These are phyloP conservation scores for Candolleomyces aberdarensis DNA, from an alignment of 768 basidiomycete species.

Conservation along the genomic window DNA sequence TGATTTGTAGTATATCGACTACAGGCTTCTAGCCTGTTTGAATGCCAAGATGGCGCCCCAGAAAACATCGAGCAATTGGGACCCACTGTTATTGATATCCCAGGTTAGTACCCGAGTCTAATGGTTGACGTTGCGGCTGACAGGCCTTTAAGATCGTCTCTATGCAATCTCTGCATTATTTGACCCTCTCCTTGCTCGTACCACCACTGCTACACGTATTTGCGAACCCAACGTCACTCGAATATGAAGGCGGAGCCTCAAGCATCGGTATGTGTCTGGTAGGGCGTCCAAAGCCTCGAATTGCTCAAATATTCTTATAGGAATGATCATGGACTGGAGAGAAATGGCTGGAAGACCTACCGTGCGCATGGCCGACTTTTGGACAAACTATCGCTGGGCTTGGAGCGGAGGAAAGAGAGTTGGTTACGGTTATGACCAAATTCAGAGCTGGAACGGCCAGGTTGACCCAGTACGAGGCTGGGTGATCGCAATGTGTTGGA, in stretches of 20 bases:
- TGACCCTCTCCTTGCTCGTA: conserved; percentile 78
- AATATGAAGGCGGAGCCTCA: conserved; percentile 76
- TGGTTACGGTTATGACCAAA: conserved; percentile 52
- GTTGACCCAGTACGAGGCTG: conserved; percentile 83
- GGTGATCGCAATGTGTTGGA: conserved; percentile 88
- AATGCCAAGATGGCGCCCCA: conserved; percentile 31
- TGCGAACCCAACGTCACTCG: conserved; percentile 67
- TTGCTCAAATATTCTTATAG: conserved; percentile 27
- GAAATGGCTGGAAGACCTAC: conserved; percentile 89
- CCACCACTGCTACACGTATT: conserved; percentile 77
- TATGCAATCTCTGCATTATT: conserved; percentile 91
- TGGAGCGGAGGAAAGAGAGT: conserved; percentile 82
- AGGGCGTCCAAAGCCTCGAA: background rate
- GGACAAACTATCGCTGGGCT: conserved; percentile 65
- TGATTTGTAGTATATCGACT: background rate
- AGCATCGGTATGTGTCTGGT: conserved; percentile 59
- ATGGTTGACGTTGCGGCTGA: background rate
- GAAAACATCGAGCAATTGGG: conserved; percentile 63
- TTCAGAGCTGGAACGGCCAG: conserved; percentile 57
- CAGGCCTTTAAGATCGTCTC: conserved; percentile 72
- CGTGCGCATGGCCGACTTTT: conserved; percentile 62
- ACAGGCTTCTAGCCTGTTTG: background rate
- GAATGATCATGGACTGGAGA: conserved; percentile 97
- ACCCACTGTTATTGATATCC: conserved; percentile 82
- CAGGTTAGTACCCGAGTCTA: conserved; percentile 50